Evolutionary conservation across 352 stramenopile species (phyloP).

Genomic region (Phytopythium oedochilum): DNA sequence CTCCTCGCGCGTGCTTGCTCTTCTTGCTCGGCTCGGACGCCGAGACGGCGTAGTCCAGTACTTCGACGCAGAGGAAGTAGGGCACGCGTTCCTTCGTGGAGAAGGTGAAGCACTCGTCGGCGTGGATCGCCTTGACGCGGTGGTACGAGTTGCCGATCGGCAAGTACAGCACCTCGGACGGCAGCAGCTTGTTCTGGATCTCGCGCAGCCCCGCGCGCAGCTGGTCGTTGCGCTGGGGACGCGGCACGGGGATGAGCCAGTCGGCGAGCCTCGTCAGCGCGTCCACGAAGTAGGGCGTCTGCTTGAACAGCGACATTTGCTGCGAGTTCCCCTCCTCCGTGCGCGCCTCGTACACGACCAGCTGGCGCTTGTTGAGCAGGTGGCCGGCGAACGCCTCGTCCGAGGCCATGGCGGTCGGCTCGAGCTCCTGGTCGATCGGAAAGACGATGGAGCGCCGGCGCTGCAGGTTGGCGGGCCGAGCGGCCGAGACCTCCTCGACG

Average conservation of each 20-base stretch:
- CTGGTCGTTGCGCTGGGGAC: conserved; percentile 38
- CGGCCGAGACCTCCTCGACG: conserved; percentile 50
- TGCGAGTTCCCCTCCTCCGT: conserved; percentile 56
- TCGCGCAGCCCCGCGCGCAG: conserved; percentile 38
- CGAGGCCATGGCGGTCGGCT: conserved; percentile 18
- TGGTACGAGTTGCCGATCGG: conserved; percentile 74
- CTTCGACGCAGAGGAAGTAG: conserved; percentile 79
- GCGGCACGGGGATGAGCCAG: conserved; percentile 41
- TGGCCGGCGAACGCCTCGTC: conserved; percentile 58
- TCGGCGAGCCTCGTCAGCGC: conserved; percentile 68
- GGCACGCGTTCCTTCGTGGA: conserved; percentile 82
- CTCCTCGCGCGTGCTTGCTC: conserved; percentile 23
- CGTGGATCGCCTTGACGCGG: conserved; percentile 63
- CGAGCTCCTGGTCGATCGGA: conserved; percentile 50
- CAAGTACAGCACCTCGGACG: conserved; percentile 75
- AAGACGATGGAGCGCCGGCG: conserved; percentile 52
- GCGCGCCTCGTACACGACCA: conserved; percentile 51
- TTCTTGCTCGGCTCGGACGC: conserved; percentile 20
- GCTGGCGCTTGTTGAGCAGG: conserved; percentile 41
- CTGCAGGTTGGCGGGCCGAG: conserved; percentile 41
- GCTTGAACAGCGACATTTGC: conserved; percentile 62
- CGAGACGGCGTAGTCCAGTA: conserved; percentile 61
- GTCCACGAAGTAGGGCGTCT: conserved; percentile 63
- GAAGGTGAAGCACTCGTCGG: conserved; percentile 80
- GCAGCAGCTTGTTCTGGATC: conserved; percentile 51